These are phyloP conservation scores for Rhizopogon vinicolor DNA, from an alignment of 768 basidiomycete genomes.

Conservation along the genomic window DNA sequence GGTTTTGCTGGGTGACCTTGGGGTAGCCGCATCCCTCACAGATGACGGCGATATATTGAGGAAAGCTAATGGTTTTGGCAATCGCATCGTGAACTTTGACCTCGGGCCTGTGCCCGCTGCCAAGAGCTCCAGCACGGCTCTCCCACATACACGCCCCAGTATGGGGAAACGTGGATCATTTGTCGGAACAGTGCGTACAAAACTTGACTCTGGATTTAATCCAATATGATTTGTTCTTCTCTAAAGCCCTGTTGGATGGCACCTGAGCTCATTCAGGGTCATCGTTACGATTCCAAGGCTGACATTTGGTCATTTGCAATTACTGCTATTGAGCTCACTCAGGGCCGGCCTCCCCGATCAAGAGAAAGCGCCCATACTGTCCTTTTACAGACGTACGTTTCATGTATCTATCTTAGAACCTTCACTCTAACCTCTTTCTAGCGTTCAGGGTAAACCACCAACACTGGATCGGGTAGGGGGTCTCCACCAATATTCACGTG, in stretches of 20 bases:
- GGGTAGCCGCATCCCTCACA: slow-evolving; percentile 81
- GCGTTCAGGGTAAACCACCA: slow-evolving; percentile 76
- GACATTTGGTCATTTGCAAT: slow-evolving; percentile 98
- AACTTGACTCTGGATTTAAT: background rate
- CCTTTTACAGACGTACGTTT: slow-evolving; percentile 66
- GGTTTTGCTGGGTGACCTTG: slow-evolving; percentile 87
- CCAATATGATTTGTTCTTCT: background rate
- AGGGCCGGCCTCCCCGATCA: slow-evolving; percentile 84
- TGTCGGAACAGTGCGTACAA: slow-evolving; percentile 72
- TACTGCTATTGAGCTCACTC: slow-evolving; percentile 85
- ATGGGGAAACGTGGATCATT: slow-evolving; percentile 86
- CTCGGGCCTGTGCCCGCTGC: slow-evolving; percentile 9
- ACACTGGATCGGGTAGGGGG: slow-evolving; percentile 71
- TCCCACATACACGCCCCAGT: slow-evolving; percentile 29
- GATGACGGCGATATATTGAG: slow-evolving; percentile 53
- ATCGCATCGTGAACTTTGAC: slow-evolving; percentile 34
- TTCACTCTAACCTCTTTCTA: slow-evolving; percentile 18
- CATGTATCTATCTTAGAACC: background rate
- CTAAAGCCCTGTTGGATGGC: slow-evolving; percentile 93
- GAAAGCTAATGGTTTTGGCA: slow-evolving; percentile 9
- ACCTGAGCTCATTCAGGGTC: slow-evolving; percentile 85
- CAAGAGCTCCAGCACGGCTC: background rate
- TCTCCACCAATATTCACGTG: slow-evolving; percentile 67
- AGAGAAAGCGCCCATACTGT: slow-evolving; percentile 70
- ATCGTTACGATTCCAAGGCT: slow-evolving; percentile 78